Percentiles rank a stretch among this genome's conserved stretches.
Evolutionary conservation across 306 rosid species (phyloP).

Genomic region (Cicer cuneatum): DNA sequence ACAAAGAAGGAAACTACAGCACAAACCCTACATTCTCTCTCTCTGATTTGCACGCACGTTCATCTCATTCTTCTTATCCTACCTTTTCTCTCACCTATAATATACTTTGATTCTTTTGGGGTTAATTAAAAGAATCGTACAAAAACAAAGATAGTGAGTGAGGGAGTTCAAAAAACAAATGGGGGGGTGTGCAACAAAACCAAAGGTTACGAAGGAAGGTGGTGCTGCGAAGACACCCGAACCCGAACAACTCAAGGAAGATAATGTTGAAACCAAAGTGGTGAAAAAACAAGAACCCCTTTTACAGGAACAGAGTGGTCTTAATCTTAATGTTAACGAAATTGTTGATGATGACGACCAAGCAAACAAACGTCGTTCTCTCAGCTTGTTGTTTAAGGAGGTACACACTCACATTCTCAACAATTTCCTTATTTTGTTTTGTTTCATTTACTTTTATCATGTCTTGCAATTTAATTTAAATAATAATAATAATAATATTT

Average conservation of each 20-base stretch:
- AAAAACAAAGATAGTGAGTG: neutral
- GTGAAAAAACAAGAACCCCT: neutral
- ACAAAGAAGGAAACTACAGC: conserved; percentile 23
- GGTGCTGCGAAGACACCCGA: conserved; percentile 32
- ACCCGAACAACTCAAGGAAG: conserved; percentile 40
- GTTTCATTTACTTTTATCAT: neutral
- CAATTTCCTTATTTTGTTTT: neutral
- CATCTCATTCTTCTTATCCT: neutral
- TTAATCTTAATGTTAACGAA: conserved; percentile 35
- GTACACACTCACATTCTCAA: neutral
- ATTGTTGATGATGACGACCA: conserved; percentile 52
- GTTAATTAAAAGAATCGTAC: neutral
- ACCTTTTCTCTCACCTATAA: neutral
- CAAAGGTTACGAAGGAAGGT: conserved; percentile 51
- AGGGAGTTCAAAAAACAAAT: conserved; percentile 22
- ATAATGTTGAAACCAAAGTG: neutral
- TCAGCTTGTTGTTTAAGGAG: conserved; percentile 65
- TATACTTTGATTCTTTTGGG: neutral
- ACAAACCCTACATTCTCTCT: neutral
- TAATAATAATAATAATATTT: too few species aligned
- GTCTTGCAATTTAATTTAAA: neutral
- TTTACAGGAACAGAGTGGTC: too few species aligned
- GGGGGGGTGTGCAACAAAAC: conserved; percentile 81
- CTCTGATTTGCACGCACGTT: conserved; percentile 38
- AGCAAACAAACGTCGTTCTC: conserved; percentile 57